These are phyloP conservation scores for Aspergillus ostianus DNA, from an alignment of 495 filamentous ascomycete genomes.

Conservation along the genomic window DNA sequence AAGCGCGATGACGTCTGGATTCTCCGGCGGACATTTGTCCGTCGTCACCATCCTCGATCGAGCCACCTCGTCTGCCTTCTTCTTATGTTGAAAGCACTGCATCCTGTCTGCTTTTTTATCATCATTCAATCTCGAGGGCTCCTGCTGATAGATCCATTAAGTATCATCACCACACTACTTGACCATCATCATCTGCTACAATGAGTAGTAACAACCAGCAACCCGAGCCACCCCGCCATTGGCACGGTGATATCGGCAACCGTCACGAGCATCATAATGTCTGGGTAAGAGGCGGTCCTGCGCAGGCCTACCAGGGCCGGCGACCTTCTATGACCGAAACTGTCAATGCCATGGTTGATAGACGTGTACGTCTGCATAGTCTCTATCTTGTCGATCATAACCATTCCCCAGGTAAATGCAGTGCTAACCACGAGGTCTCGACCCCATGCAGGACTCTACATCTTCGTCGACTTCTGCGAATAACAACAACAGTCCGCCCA, in stretches of 20 bases:
- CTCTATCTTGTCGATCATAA: slow-evolving; percentile 3
- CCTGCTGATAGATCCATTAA: neutral
- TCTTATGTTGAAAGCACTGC: neutral
- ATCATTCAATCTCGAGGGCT: neutral
- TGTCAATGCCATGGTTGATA: slow-evolving; percentile 18
- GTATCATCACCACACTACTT: neutral
- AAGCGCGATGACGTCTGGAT: neutral
- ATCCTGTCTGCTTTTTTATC: too few relatives aligned
- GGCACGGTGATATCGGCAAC: slow-evolving; percentile 40
- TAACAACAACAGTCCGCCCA: slow-evolving; percentile 11
- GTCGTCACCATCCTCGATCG: neutral
- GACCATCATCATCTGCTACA: neutral
- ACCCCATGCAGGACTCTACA: slow-evolving; percentile 12
- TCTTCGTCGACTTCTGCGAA: slow-evolving; percentile 17
- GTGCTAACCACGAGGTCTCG: neutral
- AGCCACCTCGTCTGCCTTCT: neutral
- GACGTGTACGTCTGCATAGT: slow-evolving; percentile 20
- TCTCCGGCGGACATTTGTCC: neutral
- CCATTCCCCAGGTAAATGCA: neutral
- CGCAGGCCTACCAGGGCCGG: slow-evolving; percentile 23
- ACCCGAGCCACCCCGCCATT: slow-evolving; percentile 31
- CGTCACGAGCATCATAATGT: slow-evolving; percentile 45
- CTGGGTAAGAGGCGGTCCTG: slow-evolving; percentile 41
- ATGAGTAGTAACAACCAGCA: slow-evolving; percentile 29
- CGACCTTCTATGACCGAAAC: slow-evolving; percentile 26